These are phyloP conservation scores for Nannizziopsis barbatae DNA, from an alignment of 2,329 filamentous ascomycete species.

Conservation along the genomic window DNA sequence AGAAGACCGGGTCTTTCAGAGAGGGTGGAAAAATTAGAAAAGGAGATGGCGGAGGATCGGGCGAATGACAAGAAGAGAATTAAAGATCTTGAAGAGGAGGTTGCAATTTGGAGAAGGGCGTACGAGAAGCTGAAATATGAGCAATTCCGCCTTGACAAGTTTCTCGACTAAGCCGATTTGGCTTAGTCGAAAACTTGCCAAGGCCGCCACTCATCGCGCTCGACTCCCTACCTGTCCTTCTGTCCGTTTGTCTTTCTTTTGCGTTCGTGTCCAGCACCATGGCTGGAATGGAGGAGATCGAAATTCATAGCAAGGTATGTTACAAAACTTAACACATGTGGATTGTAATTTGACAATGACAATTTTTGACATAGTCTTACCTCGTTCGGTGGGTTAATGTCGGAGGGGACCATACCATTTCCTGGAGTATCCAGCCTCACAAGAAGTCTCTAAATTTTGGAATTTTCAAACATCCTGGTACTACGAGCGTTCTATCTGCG, in stretches of 20 bases:
- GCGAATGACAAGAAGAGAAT: too few relatives aligned
- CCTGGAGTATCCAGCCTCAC: slow-evolving; percentile 94
- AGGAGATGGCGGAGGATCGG: too few relatives aligned
- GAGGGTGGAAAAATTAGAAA: too few relatives aligned
- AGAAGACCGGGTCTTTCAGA: too few relatives aligned
- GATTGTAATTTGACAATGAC: slow-evolving; percentile 7
- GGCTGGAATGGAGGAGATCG: slow-evolving; percentile 92
- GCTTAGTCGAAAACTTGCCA: too few relatives aligned
- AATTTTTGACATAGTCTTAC: slow-evolving; percentile 58
- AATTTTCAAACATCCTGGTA: slow-evolving; percentile 91
- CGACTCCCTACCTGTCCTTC: too few relatives aligned
- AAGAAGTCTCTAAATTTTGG: slow-evolving; percentile 99
- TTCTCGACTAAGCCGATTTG: too few relatives aligned
- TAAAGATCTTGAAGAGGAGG: too few relatives aligned
- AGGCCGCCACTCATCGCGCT: too few relatives aligned
- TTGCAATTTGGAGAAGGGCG: too few relatives aligned
- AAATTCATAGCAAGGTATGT: slow-evolving; percentile 88
- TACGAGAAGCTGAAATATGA: too few relatives aligned
- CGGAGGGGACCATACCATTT: slow-evolving; percentile 79
- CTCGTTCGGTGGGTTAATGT: slow-evolving; percentile 96
- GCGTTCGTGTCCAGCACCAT: slow-evolving; percentile 37
- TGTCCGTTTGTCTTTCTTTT: background rate
- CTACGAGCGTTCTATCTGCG: slow-evolving; percentile 39
- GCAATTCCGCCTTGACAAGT: too few relatives aligned
- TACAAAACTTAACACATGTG: background rate